These are phyloP conservation scores for Rubroboletus pulcherrimus DNA, from an alignment of 768 basidiomycete genomes.

Conservation along the genomic window DNA sequence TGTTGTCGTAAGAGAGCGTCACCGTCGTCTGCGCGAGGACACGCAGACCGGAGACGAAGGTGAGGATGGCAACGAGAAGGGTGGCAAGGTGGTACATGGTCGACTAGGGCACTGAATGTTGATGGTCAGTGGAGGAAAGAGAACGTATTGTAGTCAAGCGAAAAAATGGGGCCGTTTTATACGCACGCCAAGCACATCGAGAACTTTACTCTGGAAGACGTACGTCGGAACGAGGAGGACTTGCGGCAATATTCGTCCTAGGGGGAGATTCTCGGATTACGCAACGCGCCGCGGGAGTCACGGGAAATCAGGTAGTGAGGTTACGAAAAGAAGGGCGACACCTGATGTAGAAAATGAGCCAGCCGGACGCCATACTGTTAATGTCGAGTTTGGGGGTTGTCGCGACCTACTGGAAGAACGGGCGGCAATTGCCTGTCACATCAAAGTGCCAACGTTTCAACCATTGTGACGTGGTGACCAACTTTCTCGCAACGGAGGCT, in stretches of 20 bases:
- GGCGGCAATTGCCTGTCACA: not conserved
- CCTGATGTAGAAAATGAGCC: not conserved
- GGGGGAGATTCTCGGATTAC: not conserved
- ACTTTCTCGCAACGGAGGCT: not conserved
- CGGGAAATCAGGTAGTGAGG: not conserved
- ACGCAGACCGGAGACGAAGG: slow-evolving; percentile 13
- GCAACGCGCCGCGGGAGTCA: not conserved
- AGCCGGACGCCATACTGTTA: not conserved
- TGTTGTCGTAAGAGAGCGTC: slow-evolving; percentile 36
- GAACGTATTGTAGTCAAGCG: not conserved
- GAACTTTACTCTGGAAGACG: not conserved
- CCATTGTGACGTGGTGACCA: not conserved
- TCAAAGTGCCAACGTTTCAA: no score
- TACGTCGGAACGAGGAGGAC: not conserved
- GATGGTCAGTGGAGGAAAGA: not conserved
- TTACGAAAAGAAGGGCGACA: slow-evolving; percentile 1
- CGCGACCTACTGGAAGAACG: not conserved
- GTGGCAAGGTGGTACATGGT: slow-evolving; percentile 27
- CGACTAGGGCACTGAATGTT: not conserved
- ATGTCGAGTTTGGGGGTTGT: no score
- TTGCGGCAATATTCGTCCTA: not conserved
- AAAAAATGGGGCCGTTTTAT: slow-evolving; percentile 17
- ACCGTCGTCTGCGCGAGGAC: slow-evolving; percentile 19
- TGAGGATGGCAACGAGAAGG: slow-evolving; percentile 12
- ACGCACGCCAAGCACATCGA: not conserved